Percentiles rank a stretch among this genome's conserved stretches.
Conservation (phyloP, 768 basidiomycete genomes). For the Kwoniella botswanensis region DNA sequence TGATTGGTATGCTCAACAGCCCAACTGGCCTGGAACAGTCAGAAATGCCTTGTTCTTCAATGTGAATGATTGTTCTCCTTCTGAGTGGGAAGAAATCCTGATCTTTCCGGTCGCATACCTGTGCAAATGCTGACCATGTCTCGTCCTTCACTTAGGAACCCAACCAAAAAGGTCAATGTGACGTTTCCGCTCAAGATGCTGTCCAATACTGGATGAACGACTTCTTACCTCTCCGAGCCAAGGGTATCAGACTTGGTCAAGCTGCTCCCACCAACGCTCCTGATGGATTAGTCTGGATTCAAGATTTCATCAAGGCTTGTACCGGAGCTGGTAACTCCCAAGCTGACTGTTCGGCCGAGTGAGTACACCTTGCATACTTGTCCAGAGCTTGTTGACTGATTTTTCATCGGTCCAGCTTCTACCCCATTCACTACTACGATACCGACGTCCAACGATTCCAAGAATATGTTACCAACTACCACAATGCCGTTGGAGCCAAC, state of each 20-base stretch:
- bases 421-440: constrained; percentile 76
- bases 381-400: background rate
- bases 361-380: constrained; percentile 3
- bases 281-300: constrained; percentile 69
- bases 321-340: constrained; percentile 40
- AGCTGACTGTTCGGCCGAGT: constrained; percentile 57
- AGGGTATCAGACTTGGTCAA: constrained; percentile 67
- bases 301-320: constrained; percentile 66
- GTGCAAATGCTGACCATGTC: constrained; percentile 14
- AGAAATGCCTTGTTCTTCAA: constrained; percentile 68
- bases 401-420: constrained; percentile 31
- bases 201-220: constrained; percentile 68
- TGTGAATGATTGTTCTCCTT: constrained; percentile 63
- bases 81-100: too few species aligned
- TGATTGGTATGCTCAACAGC: constrained; percentile 45
- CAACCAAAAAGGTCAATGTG: constrained; percentile 68
- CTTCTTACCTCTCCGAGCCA: constrained; percentile 65
- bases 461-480: constrained; percentile 61
- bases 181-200: constrained; percentile 65
- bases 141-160: constrained; percentile 63
- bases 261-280: constrained; percentile 73
- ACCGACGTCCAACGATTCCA: constrained; percentile 63
- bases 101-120: too few species aligned
- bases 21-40: constrained; percentile 63
- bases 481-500: constrained; percentile 42